phyloP scores from a whole-genome alignment of 2,329 filamentous ascomycete genomes.

The Claviceps cyperi region DNA sequence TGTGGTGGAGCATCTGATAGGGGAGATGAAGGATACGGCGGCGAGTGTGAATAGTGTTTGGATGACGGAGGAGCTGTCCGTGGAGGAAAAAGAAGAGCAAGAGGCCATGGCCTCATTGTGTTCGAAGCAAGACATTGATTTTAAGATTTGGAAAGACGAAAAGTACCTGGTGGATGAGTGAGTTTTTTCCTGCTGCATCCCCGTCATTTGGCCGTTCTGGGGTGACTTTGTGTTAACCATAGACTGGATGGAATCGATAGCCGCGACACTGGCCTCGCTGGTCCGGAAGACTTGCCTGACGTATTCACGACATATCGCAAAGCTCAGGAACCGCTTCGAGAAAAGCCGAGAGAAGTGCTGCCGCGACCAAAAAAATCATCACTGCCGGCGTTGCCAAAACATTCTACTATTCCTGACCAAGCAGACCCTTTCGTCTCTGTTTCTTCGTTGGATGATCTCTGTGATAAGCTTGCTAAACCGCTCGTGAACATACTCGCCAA shows the following conservation, averaged over 20 bases:
- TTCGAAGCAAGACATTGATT: slow-evolving; percentile 36
- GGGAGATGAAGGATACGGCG: slow-evolving; percentile 26
- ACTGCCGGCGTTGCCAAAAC: slow-evolving; percentile 43
- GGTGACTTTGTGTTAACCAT: background rate
- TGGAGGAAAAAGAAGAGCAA: slow-evolving; percentile 56
- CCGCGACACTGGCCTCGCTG: slow-evolving; percentile 47
- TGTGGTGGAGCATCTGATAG: slow-evolving; percentile 42
- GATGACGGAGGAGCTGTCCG: slow-evolving; percentile 58
- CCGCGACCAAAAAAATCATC: slow-evolving; percentile 33
- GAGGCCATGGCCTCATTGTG: slow-evolving; percentile 37
- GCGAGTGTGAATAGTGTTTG: slow-evolving; percentile 48
- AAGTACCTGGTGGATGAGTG: slow-evolving; percentile 73
- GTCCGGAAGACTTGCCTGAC: slow-evolving; percentile 49
- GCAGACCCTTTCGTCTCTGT: slow-evolving; percentile 49
- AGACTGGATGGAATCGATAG: slow-evolving; percentile 23
- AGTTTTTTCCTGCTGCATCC: slow-evolving; percentile 19
- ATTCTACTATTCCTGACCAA: slow-evolving; percentile 39
- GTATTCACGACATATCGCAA: slow-evolving; percentile 66
- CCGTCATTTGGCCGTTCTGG: background rate
- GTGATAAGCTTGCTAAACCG: slow-evolving; percentile 41
- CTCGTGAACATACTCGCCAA: slow-evolving; percentile 35
- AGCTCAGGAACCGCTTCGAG: slow-evolving; percentile 53
- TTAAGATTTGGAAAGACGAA: slow-evolving; percentile 56
- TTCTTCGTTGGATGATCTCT: slow-evolving; percentile 34
- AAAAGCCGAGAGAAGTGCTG: slow-evolving; percentile 43